Evolutionary conservation across 805 yeast species (phyloP), one percentile per base, ranked within the genome.

Genomic region (Zygosaccharomyces pseudorouxii): DNA sequence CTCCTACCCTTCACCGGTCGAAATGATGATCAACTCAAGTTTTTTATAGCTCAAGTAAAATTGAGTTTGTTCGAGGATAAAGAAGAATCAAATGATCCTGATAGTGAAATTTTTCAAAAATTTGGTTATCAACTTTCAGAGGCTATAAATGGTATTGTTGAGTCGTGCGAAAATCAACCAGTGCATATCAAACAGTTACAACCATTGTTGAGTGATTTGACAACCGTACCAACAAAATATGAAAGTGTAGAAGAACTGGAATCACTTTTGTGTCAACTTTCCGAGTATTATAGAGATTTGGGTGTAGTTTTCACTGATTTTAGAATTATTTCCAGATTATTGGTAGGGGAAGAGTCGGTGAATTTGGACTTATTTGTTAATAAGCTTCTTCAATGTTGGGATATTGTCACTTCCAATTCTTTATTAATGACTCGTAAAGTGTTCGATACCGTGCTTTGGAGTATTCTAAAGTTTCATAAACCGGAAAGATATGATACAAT

Each of bases 341-440:
- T 65, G 14, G 11, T 62, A 28, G 42, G 52, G n/a, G 65, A 65
- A 42, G 41, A 48, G 1, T 37, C 53, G 5, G 39, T 40, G 16
- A 49, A 55, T 22, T 38, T 59, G 25, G 65, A 60, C 25, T 30
- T 55, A 4, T 54, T 59, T 25, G 60, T 58, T 41, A 61, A 51
- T 43, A 61, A 58, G 41, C 36, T 65, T 14, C 45, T 59, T 20
- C 63, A 62, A 51, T 61, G 67, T 45, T 65, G 68, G 69, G 61
- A 53, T 27, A 46, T 53, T 5, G 53, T 56, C 1, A 44, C 55
- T 3, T 22, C 48, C 2, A 42, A 55, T 27, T 52, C 66, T 5
- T 60, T 55, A 22, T 10, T 16, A 7, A 25, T 56, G 5, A 51
- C 61, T 1, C 55, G 49, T 36, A 58, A 54, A 38, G 50, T 60